Base-by-base conservation (phyloP, 371 early-diverging fungal species). In the Conidiobolus incongruus region DNA sequence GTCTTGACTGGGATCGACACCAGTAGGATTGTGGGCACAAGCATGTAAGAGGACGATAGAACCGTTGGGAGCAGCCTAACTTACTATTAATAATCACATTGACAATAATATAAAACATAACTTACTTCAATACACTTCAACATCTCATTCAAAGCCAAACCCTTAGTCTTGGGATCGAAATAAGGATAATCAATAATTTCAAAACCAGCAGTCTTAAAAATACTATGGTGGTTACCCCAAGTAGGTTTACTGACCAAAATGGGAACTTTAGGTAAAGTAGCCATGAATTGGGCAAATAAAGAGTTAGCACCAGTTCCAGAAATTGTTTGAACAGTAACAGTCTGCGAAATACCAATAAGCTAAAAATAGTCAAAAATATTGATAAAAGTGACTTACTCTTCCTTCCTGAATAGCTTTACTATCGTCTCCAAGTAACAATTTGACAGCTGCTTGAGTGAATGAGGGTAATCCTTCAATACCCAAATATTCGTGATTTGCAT, bases 11-110 rank as follows among this genome's bases (percentile, higher is more conserved):
- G 91, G 90, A 59, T 95, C 95, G 34, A 90, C 86, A 50, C 93
- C 95, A 0, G 93, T 92, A 19, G 95, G 95, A 64, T 95, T 95
- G 64, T 89, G 92, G 12, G 88, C 92, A 52, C 92, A 91, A 13
- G 88, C 82, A 65, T 91, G 82, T 24, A 77, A 56, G 23, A 88
- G 55, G 47, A 89, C 56, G 46, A 88, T 77, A 20, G 82, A 80
- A 19, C 76, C 72, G 20, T 61, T 52, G 17, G 79, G 79, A 16
- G 92, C 91, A 5, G 49, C 52, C 47, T 75, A 57, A 54, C 16
- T 31, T n/a, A 32, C 7, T 40, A 50, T 24, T 17, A 29, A 16
- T n/a, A 40, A 17, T 26, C 13, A 17, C 33, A 12, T 19, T 36
- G 5, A 34, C 3, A 28, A 32, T 41, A 2, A 37, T 31, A 40